phyloP scores from a whole-genome alignment of 2,329 filamentous ascomycete species.

The Aspergillus pseudoterreus region DNA sequence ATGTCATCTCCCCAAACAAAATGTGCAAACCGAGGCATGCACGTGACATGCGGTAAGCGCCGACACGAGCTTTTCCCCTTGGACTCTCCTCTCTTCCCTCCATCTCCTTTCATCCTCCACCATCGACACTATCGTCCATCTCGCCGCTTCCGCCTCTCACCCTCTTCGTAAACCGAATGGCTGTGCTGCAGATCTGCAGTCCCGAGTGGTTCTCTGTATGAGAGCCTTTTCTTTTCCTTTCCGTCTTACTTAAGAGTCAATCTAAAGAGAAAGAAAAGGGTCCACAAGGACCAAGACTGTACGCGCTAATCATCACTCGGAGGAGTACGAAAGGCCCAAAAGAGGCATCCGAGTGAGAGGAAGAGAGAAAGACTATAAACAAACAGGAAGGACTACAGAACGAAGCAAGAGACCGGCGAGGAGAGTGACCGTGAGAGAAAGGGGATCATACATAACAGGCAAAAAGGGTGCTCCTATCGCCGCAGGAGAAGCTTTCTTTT shows the following conservation, averaged over 20 bases:
- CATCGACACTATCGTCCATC: conserved; percentile 1
- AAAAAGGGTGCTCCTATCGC: too few relatives aligned
- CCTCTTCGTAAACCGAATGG: conserved; percentile 39
- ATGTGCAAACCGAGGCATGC: conserved; percentile 16
- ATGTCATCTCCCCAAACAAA: conserved; percentile 12
- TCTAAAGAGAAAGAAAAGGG: conserved; percentile 17
- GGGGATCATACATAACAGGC: too few relatives aligned
- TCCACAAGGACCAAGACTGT: conserved; percentile 14
- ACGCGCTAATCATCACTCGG: conserved; percentile 13
- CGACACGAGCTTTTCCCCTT: conserved; percentile 15
- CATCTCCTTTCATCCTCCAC: neutral
- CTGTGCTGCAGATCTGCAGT: conserved; percentile 31
- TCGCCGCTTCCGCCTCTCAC: conserved; percentile 12
- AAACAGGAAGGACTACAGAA: neutral
- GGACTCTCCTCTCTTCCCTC: neutral
- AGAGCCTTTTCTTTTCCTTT: conserved; percentile 26
- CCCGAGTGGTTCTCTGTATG: conserved; percentile 34
- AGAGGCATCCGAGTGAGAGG: neutral
- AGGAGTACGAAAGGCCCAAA: neutral
- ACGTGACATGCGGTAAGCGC: conserved; percentile 1
- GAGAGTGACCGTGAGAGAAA: too few relatives aligned
- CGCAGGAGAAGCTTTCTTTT: neutral
- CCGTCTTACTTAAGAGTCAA: conserved; percentile 21
- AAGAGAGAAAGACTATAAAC: conserved; percentile 7
- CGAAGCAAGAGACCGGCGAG: too few relatives aligned